A percentile compares a stretch with the other conserved stretches of the same genome.
phyloP scores from a whole-genome alignment of 2,329 filamentous ascomycete species.

The Passalora sequoiae region DNA sequence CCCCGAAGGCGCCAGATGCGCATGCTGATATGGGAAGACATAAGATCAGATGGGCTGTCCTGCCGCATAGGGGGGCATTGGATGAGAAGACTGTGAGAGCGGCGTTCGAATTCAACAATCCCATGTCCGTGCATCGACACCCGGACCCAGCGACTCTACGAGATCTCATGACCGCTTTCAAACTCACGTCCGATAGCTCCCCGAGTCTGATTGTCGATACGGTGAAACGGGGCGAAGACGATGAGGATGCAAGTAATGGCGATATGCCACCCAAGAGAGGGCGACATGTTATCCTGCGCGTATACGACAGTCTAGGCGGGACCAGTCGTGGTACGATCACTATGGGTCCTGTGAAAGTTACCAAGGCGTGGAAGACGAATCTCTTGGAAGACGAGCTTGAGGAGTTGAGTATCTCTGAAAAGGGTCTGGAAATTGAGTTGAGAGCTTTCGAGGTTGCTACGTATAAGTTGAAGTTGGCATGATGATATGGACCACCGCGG shows the following conservation, averaged over 20 bases:
- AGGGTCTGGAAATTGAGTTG: slow-evolving; percentile 36
- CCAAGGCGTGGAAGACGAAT: slow-evolving; percentile 77
- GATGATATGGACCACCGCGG: no score
- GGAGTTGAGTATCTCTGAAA: slow-evolving; percentile 50
- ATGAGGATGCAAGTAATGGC: slow-evolving; percentile 49
- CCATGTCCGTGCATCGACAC: slow-evolving; percentile 54
- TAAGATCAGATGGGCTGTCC: slow-evolving; percentile 80
- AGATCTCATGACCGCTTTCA: slow-evolving; percentile 52
- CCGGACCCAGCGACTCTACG: slow-evolving; percentile 26
- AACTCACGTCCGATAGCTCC: slow-evolving; percentile 45
- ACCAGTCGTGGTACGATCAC: slow-evolving; percentile 65
- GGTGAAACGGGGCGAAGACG: slow-evolving; percentile 73
- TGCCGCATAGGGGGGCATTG: slow-evolving; percentile 73
- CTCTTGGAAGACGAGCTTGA: slow-evolving; percentile 81
- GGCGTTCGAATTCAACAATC: slow-evolving; percentile 86
- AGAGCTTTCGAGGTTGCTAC: slow-evolving; percentile 38
- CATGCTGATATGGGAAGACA: slow-evolving; percentile 87
- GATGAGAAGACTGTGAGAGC: slow-evolving; percentile 70
- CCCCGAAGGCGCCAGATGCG: slow-evolving; percentile 86
- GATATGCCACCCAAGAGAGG: slow-evolving; percentile 57
- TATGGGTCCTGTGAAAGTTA: slow-evolving; percentile 62
- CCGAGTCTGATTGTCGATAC: slow-evolving; percentile 70
- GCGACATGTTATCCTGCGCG: slow-evolving; percentile 71
- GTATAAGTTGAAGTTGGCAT: slow-evolving; percentile 33
- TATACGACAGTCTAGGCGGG: slow-evolving; percentile 87